Conservation (phyloP, 1,284 basidiomycete genomes). For the Gastroboletus turbinatus region DNA sequence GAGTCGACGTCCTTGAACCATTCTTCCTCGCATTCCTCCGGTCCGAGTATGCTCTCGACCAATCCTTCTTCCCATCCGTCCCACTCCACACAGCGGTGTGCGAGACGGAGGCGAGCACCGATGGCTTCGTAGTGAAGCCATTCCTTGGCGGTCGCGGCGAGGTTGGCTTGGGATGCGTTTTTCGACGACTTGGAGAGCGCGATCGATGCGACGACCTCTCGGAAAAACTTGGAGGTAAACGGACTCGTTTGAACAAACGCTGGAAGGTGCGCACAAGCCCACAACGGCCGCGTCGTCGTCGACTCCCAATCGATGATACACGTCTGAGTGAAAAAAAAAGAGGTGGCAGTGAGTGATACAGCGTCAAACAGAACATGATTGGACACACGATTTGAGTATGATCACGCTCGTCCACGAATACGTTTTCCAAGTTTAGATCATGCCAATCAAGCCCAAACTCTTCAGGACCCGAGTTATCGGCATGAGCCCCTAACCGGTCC, state of each 20-base stretch:
- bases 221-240: slow-evolving; percentile 69
- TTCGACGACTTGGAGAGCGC: slow-evolving; percentile 25
- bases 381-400: slow-evolving; percentile 63
- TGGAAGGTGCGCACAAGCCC: slow-evolving; percentile 78
- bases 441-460: slow-evolving; percentile 72
- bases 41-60: slow-evolving; percentile 68
- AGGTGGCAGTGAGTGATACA: neutral
- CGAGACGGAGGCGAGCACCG: slow-evolving; percentile 65
- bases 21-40: slow-evolving; percentile 64
- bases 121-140: slow-evolving; percentile 57
- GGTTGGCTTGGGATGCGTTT: slow-evolving; percentile 4
- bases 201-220: slow-evolving; percentile 51
- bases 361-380: neutral
- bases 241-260: slow-evolving; percentile 74
- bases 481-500: slow-evolving; percentile 47
- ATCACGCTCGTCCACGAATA: slow-evolving; percentile 73
- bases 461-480: slow-evolving; percentile 8
- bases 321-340: slow-evolving; percentile 45
- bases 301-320: slow-evolving; percentile 87
- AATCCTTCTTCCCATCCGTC: slow-evolving; percentile 86
- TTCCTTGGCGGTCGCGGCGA: slow-evolving; percentile 27
- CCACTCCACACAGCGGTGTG: slow-evolving; percentile 78
- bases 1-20: slow-evolving; percentile 56
- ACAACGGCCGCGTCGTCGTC: slow-evolving; percentile 76
- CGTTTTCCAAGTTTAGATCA: slow-evolving; percentile 76